Evolutionary conservation across 176 grass and related monocot species (phyloP).

Genomic region (Bromus sterilis): DNA sequence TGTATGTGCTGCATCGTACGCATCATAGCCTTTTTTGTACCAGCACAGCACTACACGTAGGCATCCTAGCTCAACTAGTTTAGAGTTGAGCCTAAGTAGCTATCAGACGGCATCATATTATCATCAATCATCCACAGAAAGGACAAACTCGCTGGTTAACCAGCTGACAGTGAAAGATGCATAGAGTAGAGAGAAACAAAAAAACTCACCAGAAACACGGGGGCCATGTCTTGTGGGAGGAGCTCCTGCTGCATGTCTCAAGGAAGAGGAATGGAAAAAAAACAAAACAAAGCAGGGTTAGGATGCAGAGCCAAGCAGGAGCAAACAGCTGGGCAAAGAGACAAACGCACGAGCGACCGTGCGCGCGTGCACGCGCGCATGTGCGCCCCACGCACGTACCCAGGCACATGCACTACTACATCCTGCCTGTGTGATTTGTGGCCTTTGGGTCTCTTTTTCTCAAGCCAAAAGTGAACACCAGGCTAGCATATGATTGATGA

Average conservation of each 20-base stretch:
- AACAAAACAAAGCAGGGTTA: not conserved
- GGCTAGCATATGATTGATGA: not conserved
- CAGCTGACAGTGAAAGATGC: constrained; percentile 11
- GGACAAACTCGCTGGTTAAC: constrained; percentile 30
- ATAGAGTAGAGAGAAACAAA: not conserved
- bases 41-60: too few species aligned
- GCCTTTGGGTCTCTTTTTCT: not conserved
- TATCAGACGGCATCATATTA: constrained; percentile 2
- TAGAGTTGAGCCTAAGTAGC: constrained; percentile 19
- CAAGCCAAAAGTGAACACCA: not conserved
- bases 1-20: not conserved
- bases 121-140: constrained; percentile 3
- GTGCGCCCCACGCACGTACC: not conserved
- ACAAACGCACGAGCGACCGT: constrained; percentile 14
- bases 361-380: not conserved
- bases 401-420: constrained; percentile 21
- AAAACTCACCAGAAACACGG: constrained; percentile 21
- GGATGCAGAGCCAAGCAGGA: constrained; percentile 13
- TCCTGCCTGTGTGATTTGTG: not conserved
- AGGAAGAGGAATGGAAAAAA: not conserved
- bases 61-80: not conserved
- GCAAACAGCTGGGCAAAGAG: constrained; percentile 15
- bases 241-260: constrained; percentile 17
- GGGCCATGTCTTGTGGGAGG: constrained; percentile 32
- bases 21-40: not conserved